Conservation (phyloP, 139 green algal species). For the Medakamo hakoo region DNA sequence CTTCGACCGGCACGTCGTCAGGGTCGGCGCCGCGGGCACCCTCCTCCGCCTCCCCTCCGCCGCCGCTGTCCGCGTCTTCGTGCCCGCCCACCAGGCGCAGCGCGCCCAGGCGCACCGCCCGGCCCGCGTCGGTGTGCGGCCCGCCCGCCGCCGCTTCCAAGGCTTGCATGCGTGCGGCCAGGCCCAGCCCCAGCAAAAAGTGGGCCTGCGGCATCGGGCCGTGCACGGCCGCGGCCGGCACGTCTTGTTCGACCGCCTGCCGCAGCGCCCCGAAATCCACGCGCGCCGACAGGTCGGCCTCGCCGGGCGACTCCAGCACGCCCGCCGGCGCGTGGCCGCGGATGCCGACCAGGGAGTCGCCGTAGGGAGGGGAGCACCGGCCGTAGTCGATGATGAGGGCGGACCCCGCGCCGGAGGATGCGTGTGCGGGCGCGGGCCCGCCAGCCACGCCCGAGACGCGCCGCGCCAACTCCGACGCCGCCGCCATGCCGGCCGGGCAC, state of each 20-base stretch:
- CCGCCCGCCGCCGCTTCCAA: constrained; percentile 19
- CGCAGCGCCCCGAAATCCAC: constrained; percentile 81
- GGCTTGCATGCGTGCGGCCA: constrained; percentile 39
- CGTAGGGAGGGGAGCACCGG: constrained; percentile 44
- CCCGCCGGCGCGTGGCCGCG: constrained; percentile 5
- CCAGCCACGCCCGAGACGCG: no score
- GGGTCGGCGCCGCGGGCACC: no score
- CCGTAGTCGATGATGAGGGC: constrained; percentile 94
- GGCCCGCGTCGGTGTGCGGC: not conserved
- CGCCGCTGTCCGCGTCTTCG: no score
- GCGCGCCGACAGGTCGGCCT: constrained; percentile 70
- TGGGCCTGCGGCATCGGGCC: constrained; percentile 54
- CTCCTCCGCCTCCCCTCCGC: no score
- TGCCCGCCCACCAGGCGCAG: constrained; percentile 14
- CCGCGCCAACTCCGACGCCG: constrained; percentile 42
- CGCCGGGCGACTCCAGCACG: constrained; percentile 56
- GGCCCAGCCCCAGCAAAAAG: constrained; percentile 58
- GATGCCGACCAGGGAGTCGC: constrained; percentile 43
- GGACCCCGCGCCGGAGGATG: constrained; percentile 50
- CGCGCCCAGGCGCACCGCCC: constrained; percentile 8
- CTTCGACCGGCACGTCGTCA: no score
- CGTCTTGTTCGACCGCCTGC: constrained; percentile 4
- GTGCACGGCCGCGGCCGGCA: constrained; percentile 15
- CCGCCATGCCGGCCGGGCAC: constrained; percentile 41
- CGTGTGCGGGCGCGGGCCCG: no score